A percentile compares a stretch with the other conserved stretches of the same genome.
These are phyloP conservation scores for Chaetomiaceae sp. DNA, from an alignment of 2,329 filamentous ascomycete genomes.

Conservation along the genomic window DNA sequence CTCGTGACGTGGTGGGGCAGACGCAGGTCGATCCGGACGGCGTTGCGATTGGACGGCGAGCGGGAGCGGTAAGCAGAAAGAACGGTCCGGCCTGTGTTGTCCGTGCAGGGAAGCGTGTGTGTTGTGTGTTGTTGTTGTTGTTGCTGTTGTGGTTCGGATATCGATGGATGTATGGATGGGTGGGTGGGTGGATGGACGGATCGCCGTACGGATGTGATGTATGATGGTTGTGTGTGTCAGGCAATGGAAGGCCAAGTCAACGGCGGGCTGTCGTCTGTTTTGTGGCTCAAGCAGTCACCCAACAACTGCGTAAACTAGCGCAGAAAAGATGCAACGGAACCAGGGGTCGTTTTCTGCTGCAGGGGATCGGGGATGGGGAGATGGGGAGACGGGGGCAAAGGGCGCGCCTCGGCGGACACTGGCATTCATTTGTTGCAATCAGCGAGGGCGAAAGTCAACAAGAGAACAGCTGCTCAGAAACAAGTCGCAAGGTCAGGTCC, in stretches of 20 bases:
- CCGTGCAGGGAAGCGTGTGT: constrained; percentile 4
- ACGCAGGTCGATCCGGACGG: not conserved
- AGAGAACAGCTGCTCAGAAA: too few relatives aligned
- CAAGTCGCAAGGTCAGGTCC: not conserved
- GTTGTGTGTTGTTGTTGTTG: not conserved
- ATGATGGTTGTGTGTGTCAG: too few relatives aligned
- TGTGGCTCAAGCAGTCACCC: constrained; percentile 2
- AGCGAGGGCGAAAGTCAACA: constrained; percentile 1
- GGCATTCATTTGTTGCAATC: not conserved
- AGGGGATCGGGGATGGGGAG: not conserved
- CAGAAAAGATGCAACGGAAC: not conserved
- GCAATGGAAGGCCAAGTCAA: not conserved
- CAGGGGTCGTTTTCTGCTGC: constrained; percentile 2
- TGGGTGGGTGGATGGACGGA: too few relatives aligned
- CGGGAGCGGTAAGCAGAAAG: not conserved
- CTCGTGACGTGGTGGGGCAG: constrained; percentile 19
- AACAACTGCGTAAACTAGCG: too few relatives aligned
- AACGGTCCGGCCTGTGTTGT: not conserved
- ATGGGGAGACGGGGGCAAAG: too few relatives aligned
- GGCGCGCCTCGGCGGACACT: too few relatives aligned
- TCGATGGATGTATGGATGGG: too few relatives aligned
- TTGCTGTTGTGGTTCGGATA: not conserved
- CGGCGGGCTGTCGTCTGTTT: constrained; percentile 6
- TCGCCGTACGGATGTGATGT: not conserved
- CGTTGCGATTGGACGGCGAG: constrained; percentile 10